These are phyloP conservation scores for Serendipita sp. DNA, from an alignment of 768 basidiomycete species.

Conservation along the genomic window DNA sequence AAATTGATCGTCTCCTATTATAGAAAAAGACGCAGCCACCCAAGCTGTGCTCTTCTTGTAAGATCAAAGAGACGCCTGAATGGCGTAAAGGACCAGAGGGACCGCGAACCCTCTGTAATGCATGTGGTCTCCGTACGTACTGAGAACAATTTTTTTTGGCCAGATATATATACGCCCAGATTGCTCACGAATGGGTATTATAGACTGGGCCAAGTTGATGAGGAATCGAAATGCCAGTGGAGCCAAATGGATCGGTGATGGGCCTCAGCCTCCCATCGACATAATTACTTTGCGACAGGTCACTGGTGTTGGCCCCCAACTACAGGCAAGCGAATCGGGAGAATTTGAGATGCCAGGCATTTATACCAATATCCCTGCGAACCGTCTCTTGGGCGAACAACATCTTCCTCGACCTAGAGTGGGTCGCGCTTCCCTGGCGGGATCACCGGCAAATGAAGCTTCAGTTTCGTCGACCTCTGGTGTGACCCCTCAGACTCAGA, in stretches of 20 bases:
- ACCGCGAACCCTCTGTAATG: slow-evolving; percentile 69
- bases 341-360: background rate
- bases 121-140: slow-evolving; percentile 65
- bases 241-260: background rate
- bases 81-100: slow-evolving; percentile 78
- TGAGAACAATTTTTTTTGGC: background rate
- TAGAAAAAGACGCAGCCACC: slow-evolving; percentile 65
- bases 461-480: too few species aligned
- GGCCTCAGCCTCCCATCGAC: background rate
- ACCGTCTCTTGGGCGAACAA: background rate
- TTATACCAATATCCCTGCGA: background rate
- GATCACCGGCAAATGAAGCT: too few species aligned
- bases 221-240: background rate
- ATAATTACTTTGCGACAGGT: slow-evolving; percentile 1
- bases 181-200: background rate
- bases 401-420: background rate
- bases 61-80: slow-evolving; percentile 77
- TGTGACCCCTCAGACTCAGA: too few species aligned
- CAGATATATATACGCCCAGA: background rate
- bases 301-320: background rate
- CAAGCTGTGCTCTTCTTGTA: slow-evolving; percentile 76
- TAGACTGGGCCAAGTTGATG: background rate
- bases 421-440: too few species aligned
- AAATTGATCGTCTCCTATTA: slow-evolving; percentile 6
- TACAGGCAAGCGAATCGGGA: background rate